Evolutionary conservation across 2,329 filamentous ascomycete genomes (phyloP).

Genomic region (Ascomycota sp.): DNA sequence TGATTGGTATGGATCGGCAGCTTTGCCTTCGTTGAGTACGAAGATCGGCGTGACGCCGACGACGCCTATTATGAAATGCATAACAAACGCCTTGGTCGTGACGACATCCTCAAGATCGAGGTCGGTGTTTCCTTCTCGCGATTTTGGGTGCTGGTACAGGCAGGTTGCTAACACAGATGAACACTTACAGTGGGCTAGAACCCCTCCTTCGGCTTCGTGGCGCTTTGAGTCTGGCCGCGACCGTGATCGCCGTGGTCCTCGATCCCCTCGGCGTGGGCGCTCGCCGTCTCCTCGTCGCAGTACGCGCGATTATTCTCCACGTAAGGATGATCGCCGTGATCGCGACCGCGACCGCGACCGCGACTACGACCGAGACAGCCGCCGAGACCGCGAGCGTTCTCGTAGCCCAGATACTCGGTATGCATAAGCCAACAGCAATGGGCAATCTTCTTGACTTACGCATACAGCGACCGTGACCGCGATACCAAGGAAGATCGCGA

Average conservation of each 20-base stretch:
- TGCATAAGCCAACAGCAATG: slow-evolving; percentile 1
- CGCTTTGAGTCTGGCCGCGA: slow-evolving; percentile 84
- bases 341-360: slow-evolving; percentile 28
- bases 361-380: slow-evolving; percentile 46
- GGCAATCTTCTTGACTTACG: background rate
- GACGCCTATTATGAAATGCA: slow-evolving; percentile 99
- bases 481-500: slow-evolving; percentile 44
- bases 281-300: slow-evolving; percentile 59
- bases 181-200: slow-evolving; percentile 75
- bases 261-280: slow-evolving; percentile 44
- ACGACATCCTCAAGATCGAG: slow-evolving; percentile 94
- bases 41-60: slow-evolving; percentile 91
- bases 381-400: slow-evolving; percentile 54
- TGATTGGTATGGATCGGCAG: slow-evolving; percentile 17
- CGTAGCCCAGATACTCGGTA: slow-evolving; percentile 45
- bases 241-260: slow-evolving; percentile 35
- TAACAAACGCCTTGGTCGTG: slow-evolving; percentile 90
- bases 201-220: slow-evolving; percentile 93
- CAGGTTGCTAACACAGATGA: too few species aligned
- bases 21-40: slow-evolving; percentile 97
- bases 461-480: slow-evolving; percentile 26
- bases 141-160: too few species aligned
- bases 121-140: slow-evolving; percentile 24
- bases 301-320: slow-evolving; percentile 61
- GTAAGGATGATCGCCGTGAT: slow-evolving; percentile 69